Conservation (phyloP, 2,329 filamentous ascomycete species). For the Cercospora sesami region DNA sequence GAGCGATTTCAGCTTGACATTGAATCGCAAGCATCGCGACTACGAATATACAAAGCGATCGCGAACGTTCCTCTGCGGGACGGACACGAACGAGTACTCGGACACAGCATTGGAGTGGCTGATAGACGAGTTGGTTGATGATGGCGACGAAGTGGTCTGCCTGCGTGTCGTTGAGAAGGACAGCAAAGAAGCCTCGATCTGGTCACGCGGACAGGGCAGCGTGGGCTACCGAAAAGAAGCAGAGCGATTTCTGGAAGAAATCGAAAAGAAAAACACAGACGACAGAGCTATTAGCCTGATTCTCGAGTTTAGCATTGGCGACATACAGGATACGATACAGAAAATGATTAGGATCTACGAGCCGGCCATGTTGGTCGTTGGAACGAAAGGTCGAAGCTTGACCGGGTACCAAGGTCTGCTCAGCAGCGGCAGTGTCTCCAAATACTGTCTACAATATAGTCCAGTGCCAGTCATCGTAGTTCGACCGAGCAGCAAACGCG, state of each 20-base stretch:
- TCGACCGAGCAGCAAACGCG: constrained; percentile 78
- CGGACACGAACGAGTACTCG: constrained; percentile 88
- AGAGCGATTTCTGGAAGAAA: constrained; percentile 68
- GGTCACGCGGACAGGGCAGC: constrained; percentile 49
- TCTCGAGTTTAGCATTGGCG: constrained; percentile 84
- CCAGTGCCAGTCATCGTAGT: constrained; percentile 93
- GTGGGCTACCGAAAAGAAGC: constrained; percentile 71
- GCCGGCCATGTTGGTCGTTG: constrained; percentile 86
- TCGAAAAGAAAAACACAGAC: constrained; percentile 76
- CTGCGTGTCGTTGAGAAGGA: constrained; percentile 85
- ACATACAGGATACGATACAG: constrained; percentile 86
- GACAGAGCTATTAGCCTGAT: constrained; percentile 83
- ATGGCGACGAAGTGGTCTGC: constrained; percentile 91
- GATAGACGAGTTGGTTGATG: constrained; percentile 86
- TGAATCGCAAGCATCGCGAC: constrained; percentile 82
- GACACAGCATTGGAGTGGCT: constrained; percentile 92
- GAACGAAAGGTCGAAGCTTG: constrained; percentile 79
- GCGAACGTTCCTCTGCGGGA: constrained; percentile 85
- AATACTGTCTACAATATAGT: constrained; percentile 91
- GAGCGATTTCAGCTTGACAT: constrained; percentile 72
- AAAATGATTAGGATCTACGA: constrained; percentile 90
- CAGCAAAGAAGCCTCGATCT: constrained; percentile 59
- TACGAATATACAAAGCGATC: constrained; percentile 79
- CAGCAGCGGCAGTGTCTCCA: constrained; percentile 79
- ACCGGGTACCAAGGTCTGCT: constrained; percentile 84